Conservation (phyloP, 2,329 filamentous ascomycete genomes). For the Aspergillus niger region DNA sequence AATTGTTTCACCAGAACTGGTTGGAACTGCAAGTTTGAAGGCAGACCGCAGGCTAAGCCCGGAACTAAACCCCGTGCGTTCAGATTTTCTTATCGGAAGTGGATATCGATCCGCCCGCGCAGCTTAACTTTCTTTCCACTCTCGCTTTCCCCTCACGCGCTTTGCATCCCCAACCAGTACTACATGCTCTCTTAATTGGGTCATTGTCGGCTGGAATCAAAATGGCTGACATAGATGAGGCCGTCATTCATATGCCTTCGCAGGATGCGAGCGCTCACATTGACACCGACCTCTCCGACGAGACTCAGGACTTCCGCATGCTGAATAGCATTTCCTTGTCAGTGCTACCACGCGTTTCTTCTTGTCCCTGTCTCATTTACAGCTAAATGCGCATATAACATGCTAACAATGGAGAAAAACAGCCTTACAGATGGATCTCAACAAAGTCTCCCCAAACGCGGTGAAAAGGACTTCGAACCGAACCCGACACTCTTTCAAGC, state of each 20-base stretch:
- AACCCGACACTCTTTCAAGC: conserved; percentile 84
- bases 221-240: conserved; percentile 51
- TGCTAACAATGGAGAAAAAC: conserved; percentile 4
- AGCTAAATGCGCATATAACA: neutral
- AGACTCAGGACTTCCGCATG: conserved; percentile 83
- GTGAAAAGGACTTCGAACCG: conserved; percentile 96
- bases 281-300: conserved; percentile 72
- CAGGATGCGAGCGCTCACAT: conserved; percentile 35
- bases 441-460: conserved; percentile 73
- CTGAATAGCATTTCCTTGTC: conserved; percentile 60
- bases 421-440: conserved; percentile 39
- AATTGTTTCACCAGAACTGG: neutral
- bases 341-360: conserved; percentile 13
- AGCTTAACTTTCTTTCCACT: conserved; percentile 1
- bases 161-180: neutral
- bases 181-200: neutral
- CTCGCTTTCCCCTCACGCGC: neutral
- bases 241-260: conserved; percentile 37
- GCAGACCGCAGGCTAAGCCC: neutral
- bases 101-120: conserved; percentile 8
- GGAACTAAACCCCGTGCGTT: neutral
- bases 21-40: conserved; percentile 1
- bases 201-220: neutral
- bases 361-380: neutral
- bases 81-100: conserved; percentile 11